phyloP scores from a whole-genome alignment of 2,329 filamentous ascomycete genomes.

The Apiospora marii region DNA sequence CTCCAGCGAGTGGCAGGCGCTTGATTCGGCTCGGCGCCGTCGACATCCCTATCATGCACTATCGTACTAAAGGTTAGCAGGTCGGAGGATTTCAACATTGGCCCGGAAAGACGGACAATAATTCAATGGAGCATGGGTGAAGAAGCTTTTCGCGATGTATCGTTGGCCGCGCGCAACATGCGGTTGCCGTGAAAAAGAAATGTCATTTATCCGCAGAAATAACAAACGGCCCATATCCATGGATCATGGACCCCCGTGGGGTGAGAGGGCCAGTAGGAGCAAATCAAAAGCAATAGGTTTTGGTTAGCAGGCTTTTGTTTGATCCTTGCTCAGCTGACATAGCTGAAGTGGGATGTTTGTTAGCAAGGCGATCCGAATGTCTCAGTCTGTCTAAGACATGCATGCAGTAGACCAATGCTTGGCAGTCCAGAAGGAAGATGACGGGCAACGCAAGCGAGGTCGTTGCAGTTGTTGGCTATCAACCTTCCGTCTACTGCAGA shows the following conservation, averaged over 20 bases:
- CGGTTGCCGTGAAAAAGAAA: conserved; percentile 11
- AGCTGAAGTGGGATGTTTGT: conserved; percentile 25
- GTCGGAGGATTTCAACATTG: not conserved
- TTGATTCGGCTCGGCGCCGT: not conserved
- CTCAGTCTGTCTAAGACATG: conserved; percentile 28
- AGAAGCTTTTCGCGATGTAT: not conserved
- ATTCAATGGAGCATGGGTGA: conserved; percentile 3
- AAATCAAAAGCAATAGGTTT: conserved; percentile 11
- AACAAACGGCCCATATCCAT: not conserved
- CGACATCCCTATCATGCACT: conserved; percentile 5
- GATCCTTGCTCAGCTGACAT: conserved; percentile 28
- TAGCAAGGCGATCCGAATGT: conserved; percentile 24
- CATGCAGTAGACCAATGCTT: conserved; percentile 27
- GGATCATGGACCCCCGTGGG: conserved; percentile 13
- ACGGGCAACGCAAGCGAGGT: conserved; percentile 22
- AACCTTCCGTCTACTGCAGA: not conserved
- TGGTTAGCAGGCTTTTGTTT: not conserved
- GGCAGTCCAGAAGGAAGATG: conserved; percentile 13
- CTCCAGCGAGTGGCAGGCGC: not conserved
- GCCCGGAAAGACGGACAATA: not conserved
- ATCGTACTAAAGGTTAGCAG: not conserved
- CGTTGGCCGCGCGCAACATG: conserved; percentile 3
- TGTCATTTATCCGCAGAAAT: not conserved
- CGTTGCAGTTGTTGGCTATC: conserved; percentile 15
- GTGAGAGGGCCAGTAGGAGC: not conserved